phyloP scores from a whole-genome alignment of 176 grass and related monocot species.

The Avena eriantha region DNA sequence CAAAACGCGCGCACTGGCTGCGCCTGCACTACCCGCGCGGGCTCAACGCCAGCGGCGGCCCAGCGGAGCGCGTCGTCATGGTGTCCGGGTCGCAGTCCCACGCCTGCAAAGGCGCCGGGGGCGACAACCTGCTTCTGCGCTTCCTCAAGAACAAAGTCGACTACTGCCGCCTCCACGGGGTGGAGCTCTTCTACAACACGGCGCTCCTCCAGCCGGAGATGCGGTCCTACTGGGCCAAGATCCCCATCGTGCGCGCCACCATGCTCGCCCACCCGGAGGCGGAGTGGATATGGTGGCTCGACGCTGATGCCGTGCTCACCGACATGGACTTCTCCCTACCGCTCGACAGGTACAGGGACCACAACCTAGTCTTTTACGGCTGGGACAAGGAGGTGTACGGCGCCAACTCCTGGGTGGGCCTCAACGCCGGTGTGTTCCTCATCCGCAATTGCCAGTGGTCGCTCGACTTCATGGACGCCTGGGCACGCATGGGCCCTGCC shows the following conservation, averaged over 20 bases:
- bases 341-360: slow-evolving; percentile 16
- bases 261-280: slow-evolving; percentile 92
- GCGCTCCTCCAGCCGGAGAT: slow-evolving; percentile 63
- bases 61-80: slow-evolving; percentile 63
- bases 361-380: slow-evolving; percentile 66
- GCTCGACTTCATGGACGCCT: slow-evolving; percentile 69
- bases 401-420: slow-evolving; percentile 61
- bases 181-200: slow-evolving; percentile 77
- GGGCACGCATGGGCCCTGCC: slow-evolving; percentile 51
- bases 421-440: slow-evolving; percentile 87
- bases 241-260: slow-evolving; percentile 65
- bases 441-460: slow-evolving; percentile 95
- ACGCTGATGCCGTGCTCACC: slow-evolving; percentile 81
- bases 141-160: slow-evolving; percentile 93
- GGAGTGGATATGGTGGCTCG: slow-evolving; percentile 94
- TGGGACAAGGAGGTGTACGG: slow-evolving; percentile 52
- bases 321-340: slow-evolving; percentile 88
- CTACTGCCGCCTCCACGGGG: slow-evolving; percentile 73
- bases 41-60: not conserved
- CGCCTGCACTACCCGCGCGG: slow-evolving; percentile 44
- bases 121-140: slow-evolving; percentile 68
- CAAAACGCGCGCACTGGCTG: slow-evolving; percentile 68
- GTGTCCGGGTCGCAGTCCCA: slow-evolving; percentile 69
- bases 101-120: slow-evolving; percentile 52
- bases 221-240: slow-evolving; percentile 75